These are phyloP conservation scores for Nakaseomyces nivariensis DNA, from an alignment of 1,139 yeast genomes.

Conservation along the genomic window DNA sequence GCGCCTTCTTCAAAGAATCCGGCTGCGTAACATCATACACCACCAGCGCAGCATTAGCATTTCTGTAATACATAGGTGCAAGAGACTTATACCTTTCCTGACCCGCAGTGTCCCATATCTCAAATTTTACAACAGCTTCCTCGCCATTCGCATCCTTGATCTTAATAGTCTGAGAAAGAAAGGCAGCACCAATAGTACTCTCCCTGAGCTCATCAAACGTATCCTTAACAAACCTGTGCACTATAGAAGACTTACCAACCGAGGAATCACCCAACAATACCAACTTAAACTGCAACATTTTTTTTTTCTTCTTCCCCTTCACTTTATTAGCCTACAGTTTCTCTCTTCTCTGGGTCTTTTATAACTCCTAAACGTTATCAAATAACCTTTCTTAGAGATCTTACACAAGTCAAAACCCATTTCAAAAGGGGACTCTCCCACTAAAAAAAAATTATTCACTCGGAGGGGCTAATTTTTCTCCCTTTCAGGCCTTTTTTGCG, in stretches of 20 bases:
- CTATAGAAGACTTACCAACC: conserved; percentile 88
- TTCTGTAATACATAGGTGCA: conserved; percentile 81
- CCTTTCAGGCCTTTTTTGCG: no score
- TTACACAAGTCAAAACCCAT: no score
- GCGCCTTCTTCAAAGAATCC: conserved; percentile 77
- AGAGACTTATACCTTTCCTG: conserved; percentile 74
- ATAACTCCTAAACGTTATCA: no score
- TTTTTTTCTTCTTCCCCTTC: neutral
- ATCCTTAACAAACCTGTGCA: conserved; percentile 86
- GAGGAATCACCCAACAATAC: conserved; percentile 93
- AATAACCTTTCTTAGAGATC: no score
- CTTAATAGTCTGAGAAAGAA: conserved; percentile 78
- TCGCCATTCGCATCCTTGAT: conserved; percentile 24
- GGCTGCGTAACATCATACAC: conserved; percentile 63
- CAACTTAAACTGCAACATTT: conserved; percentile 56
- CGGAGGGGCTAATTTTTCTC: no score
- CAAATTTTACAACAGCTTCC: conserved; percentile 56
- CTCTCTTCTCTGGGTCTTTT: no score
- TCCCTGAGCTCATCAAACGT: conserved; percentile 91
- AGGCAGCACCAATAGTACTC: conserved; percentile 96
- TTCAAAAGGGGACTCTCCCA: no score
- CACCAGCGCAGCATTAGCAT: conserved; percentile 75
- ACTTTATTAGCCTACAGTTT: neutral
- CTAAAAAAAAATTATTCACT: no score
- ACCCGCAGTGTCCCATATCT: conserved; percentile 87